These are phyloP conservation scores for Yamadazyma kitorensis DNA, from an alignment of 805 yeast species.

Conservation along the genomic window DNA sequence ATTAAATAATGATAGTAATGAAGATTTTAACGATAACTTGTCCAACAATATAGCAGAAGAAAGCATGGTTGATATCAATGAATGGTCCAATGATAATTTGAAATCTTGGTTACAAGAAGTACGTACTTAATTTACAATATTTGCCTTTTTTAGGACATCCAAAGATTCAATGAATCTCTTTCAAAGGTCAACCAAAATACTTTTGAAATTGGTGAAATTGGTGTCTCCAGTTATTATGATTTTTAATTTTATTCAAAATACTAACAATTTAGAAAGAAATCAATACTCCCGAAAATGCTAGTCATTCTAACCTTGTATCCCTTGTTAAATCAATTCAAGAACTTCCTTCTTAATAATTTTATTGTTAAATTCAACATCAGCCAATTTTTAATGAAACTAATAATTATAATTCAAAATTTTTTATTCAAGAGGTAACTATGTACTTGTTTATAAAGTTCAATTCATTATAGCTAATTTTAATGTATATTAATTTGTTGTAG, in stretches of 20 bases:
- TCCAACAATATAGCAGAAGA: slow-evolving; percentile 10
- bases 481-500: no score
- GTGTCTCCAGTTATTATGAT: no score
- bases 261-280: slow-evolving; percentile 40
- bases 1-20: slow-evolving; percentile 9
- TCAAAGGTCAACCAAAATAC: no score
- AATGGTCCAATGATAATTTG: slow-evolving; percentile 36
- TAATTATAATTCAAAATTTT: slow-evolving; percentile 3
- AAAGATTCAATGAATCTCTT: no score
- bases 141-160: no score
- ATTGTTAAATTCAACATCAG: slow-evolving; percentile 19
- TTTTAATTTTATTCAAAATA: no score
- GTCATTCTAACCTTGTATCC: slow-evolving; percentile 46
- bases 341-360: slow-evolving; percentile 18
- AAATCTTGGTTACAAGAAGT: slow-evolving; percentile 37
- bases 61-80: slow-evolving; percentile 25
- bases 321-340: slow-evolving; percentile 43
- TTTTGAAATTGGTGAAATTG: no score
- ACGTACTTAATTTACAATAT: slow-evolving; percentile 23
- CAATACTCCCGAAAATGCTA: slow-evolving; percentile 43
- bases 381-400: slow-evolving; percentile 9
- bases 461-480: no score
- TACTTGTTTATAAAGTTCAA: no score
- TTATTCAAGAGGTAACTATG: no score
- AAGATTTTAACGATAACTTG: slow-evolving; percentile 6